phyloP scores from a whole-genome alignment of 2,329 filamentous ascomycete species.

The Stagonosporopsis cucurbitacearum region DNA sequence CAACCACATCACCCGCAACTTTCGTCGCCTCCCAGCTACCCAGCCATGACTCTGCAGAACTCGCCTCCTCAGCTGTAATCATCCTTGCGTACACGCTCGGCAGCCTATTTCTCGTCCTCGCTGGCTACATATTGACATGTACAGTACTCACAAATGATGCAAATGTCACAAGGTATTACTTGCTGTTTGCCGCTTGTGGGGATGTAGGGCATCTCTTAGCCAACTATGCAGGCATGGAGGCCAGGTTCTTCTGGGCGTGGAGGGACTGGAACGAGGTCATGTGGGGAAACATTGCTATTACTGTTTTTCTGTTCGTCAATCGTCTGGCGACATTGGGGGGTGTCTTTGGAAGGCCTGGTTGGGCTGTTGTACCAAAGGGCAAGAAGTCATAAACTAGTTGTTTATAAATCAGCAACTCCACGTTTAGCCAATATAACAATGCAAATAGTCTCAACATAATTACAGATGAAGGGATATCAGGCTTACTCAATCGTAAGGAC shows the following conservation, averaged over 20 bases:
- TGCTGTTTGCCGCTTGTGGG: conserved; percentile 26
- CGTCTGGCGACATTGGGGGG: conserved; percentile 29
- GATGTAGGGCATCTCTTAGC: conserved; percentile 37
- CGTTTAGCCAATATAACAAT: too few species aligned
- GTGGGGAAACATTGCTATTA: conserved; percentile 38
- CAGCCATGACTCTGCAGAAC: conserved; percentile 4
- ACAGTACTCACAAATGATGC: conserved; percentile 34
- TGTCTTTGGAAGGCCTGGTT: conserved; percentile 30
- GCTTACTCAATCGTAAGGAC: conserved; percentile 9
- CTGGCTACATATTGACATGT: conserved; percentile 29
- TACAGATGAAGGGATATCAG: neutral
- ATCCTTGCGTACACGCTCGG: conserved; percentile 31
- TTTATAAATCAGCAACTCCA: too few species aligned
- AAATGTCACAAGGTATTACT: conserved; percentile 32
- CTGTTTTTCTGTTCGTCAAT: conserved; percentile 33
- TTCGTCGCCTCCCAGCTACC: conserved; percentile 32
- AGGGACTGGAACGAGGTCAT: conserved; percentile 31
- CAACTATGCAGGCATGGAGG: conserved; percentile 32
- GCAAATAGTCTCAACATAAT: too few species aligned
- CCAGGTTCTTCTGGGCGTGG: conserved; percentile 33
- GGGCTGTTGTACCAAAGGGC: neutral
- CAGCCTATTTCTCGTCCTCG: conserved; percentile 36
- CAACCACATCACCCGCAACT: conserved; percentile 18
- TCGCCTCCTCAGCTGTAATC: conserved; percentile 16
- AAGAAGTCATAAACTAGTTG: too few species aligned